phyloP scores from a whole-genome alignment of 768 basidiomycete genomes.

The Boletus patriciae region DNA sequence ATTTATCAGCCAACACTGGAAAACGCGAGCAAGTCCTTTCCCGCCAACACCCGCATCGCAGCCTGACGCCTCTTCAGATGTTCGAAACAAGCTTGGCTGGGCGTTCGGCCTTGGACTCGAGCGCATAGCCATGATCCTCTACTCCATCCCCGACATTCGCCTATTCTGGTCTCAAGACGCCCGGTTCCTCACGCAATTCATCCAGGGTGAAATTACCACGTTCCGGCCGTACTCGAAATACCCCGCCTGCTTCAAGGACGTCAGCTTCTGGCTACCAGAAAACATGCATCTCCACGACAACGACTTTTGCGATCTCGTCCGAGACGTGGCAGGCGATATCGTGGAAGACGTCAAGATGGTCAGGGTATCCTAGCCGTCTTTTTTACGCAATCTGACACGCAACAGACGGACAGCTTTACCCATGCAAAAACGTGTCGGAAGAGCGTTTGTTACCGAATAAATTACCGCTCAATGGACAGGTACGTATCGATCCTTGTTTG shows the following conservation, averaged over 20 bases:
- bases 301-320: slow-evolving; percentile 93
- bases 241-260: slow-evolving; percentile 90
- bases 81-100: slow-evolving; percentile 89
- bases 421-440: slow-evolving; percentile 83
- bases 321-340: slow-evolving; percentile 89
- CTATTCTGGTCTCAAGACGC: slow-evolving; percentile 93
- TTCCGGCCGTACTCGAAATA: slow-evolving; percentile 94
- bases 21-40: slow-evolving; percentile 65
- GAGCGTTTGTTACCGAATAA: slow-evolving; percentile 87
- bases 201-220: slow-evolving; percentile 66
- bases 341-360: slow-evolving; percentile 90
- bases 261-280: slow-evolving; percentile 87
- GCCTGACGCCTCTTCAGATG: slow-evolving; percentile 45
- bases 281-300: slow-evolving; percentile 77
- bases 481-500: slow-evolving; percentile 29
- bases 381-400: slow-evolving; percentile 3
- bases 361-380: slow-evolving; percentile 19
- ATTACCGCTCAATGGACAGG: slow-evolving; percentile 97
- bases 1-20: slow-evolving; percentile 87
- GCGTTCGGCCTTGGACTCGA: slow-evolving; percentile 97
- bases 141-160: slow-evolving; percentile 95
- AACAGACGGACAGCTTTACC: slow-evolving; percentile 84
- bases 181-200: slow-evolving; percentile 88
- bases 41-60: background rate
- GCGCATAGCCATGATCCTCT: slow-evolving; percentile 96